These are phyloP conservation scores for Fusarium nygamai DNA, from an alignment of 2,329 filamentous ascomycete genomes.

Conservation along the genomic window DNA sequence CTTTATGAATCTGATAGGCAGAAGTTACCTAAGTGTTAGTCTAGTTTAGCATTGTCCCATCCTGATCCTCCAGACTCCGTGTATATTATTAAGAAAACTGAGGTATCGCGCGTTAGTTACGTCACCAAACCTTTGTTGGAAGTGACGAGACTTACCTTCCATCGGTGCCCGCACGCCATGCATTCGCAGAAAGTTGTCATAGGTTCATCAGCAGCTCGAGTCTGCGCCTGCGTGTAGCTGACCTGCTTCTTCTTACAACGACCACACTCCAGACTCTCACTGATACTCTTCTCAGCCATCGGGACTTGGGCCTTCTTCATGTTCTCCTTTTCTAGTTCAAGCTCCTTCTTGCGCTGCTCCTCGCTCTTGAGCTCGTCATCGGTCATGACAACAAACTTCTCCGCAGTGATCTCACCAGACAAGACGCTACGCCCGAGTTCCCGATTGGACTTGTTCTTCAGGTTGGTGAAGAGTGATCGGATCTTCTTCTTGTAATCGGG, in stretches of 20 bases:
- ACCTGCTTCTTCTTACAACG: conserved; percentile 95
- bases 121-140: conserved; percentile 12
- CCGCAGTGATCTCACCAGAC: conserved; percentile 74
- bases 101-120: background rate
- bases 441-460: conserved; percentile 91
- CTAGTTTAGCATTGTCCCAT: background rate
- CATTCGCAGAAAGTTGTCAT: conserved; percentile 82
- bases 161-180: conserved; percentile 74
- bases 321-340: conserved; percentile 85
- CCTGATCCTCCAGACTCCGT: background rate
- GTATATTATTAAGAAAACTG: conserved; percentile 38
- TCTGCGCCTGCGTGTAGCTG: conserved; percentile 96
- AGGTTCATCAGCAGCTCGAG: conserved; percentile 92
- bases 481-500: conserved; percentile 87
- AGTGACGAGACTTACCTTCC: conserved; percentile 67
- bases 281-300: conserved; percentile 90
- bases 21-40: background rate
- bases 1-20: background rate
- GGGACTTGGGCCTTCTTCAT: conserved; percentile 98
- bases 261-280: conserved; percentile 85
- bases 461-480: conserved; percentile 90
- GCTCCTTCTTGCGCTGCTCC: conserved; percentile 80
- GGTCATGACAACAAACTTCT: conserved; percentile 84
- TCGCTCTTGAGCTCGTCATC: conserved; percentile 91
- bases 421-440: conserved; percentile 81